Evolutionary conservation across 768 basidiomycete genomes (phyloP), one percentile per base, ranked within the genome.

Genomic region (Pisolithus orientalis): DNA sequence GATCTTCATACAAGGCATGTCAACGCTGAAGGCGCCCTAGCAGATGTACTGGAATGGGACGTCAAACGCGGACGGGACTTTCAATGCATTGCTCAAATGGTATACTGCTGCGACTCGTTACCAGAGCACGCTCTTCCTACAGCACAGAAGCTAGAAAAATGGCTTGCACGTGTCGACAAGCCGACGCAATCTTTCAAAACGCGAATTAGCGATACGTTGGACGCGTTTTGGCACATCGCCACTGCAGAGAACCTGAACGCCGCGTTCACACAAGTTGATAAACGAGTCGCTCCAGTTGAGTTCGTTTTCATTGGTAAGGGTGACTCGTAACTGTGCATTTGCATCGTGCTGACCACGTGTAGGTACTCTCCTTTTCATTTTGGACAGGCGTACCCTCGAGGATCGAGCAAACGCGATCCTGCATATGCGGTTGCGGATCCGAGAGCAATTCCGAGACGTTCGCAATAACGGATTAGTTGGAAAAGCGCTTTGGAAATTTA

Each of bases 291-390:
- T 2, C 87, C 87, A 1, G 80, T 84, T 7, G 85, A 90, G 61
- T 87, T 92, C 62, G 80, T 90, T 31, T 91, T 87, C 65, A 82
- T 90, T 39, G 87, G 90, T 90, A 61, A 54, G 75, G 11, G 38
- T 27, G 16, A 54, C 25, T 28, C 37, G 43, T 3, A 32, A 25
- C 24, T 17, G 40, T 24, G 14, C 37, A 42, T 51, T n/a, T 45
- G 54, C 34, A 49, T 9, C 3, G 7, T 14, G 39, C 39, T 38
- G 5, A n/a, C 24, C 39, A 17, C 24, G 0, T n/a, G 24, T 50
- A 91, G 90, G 87, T 52, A 80, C 90, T 21, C 64, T 89, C 11
- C 71, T 90, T 11, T 86, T 72, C 58, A 67, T 80, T 4, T 69
- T 88, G 51, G 73, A 75, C 13, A 68, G 74, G 6, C 32, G 53